Percentiles rank a stretch among this genome's conserved stretches.
Evolutionary conservation across 2,329 filamentous ascomycete genomes (phyloP).

Genomic region (Daldinia eschscholtzii): DNA sequence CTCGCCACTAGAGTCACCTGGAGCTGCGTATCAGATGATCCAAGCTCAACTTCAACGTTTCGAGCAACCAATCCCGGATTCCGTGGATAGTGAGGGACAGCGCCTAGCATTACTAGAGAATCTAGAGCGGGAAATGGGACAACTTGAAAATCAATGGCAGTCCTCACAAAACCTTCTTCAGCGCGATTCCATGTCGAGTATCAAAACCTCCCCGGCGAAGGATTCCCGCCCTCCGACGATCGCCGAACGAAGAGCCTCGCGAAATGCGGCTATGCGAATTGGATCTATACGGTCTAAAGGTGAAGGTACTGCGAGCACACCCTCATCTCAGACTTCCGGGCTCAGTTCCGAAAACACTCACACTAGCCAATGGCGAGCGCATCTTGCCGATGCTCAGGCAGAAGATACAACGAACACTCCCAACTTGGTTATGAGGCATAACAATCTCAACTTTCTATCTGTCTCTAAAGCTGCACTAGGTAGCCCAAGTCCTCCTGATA

Average conservation of each 20-base stretch:
- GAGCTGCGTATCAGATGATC: constrained; percentile 62
- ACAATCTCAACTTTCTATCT: constrained; percentile 57
- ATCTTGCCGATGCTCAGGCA: constrained; percentile 50
- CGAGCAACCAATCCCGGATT: constrained; percentile 57
- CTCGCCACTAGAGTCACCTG: constrained; percentile 66
- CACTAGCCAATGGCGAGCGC: constrained; percentile 43
- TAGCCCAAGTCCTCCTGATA: constrained; percentile 69
- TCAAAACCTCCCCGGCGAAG: constrained; percentile 53
- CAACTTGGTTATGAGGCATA: constrained; percentile 54
- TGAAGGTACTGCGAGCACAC: constrained; percentile 45
- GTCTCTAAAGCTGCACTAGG: constrained; percentile 58
- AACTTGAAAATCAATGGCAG: constrained; percentile 71
- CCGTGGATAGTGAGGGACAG: constrained; percentile 56
- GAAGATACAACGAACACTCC: constrained; percentile 60
- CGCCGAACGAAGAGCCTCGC: constrained; percentile 56
- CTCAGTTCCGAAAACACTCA: constrained; percentile 52
- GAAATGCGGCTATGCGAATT: constrained; percentile 55
- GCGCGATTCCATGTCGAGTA: constrained; percentile 64
- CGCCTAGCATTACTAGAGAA: constrained; percentile 67
- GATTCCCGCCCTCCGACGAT: constrained; percentile 55
- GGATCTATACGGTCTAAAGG: constrained; percentile 48
- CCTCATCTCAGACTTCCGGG: constrained; percentile 46
- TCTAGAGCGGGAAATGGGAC: constrained; percentile 72
- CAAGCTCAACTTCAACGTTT: constrained; percentile 65
- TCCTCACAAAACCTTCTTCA: constrained; percentile 66